Percentiles rank a stretch among this genome's conserved stretches.
Conservation (phyloP, 1,139 yeast genomes). For the Williopsis jadinii region DNA sequence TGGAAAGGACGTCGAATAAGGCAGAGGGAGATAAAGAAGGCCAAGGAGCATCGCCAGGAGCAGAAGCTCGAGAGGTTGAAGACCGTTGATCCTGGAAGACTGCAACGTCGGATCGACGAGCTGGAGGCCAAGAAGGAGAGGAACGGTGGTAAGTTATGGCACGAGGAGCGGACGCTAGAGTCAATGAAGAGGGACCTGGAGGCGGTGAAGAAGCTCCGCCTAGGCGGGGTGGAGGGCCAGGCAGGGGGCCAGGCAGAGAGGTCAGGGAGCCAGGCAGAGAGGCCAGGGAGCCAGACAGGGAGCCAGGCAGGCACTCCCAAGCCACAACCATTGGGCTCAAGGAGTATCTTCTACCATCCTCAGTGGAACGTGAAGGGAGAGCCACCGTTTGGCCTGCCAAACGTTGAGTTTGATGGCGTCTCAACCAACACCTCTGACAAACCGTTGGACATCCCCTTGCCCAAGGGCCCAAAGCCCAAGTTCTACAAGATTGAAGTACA, state of each 20-base stretch:
- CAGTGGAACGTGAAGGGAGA: constrained; percentile 25
- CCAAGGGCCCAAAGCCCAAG: constrained; percentile 24
- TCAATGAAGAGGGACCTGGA: constrained; percentile 21
- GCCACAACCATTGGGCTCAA: constrained; percentile 25
- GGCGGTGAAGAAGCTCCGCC: constrained; percentile 9
- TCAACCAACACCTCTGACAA: constrained; percentile 2
- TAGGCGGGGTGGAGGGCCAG: too few relatives aligned
- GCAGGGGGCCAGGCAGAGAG: background rate
- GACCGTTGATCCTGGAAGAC: constrained; percentile 12
- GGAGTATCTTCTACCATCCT: constrained; percentile 34
- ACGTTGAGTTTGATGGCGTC: constrained; percentile 9
- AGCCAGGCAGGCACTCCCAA: too few relatives aligned
- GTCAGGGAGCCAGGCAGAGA: constrained; percentile 2
- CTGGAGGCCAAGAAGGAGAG: constrained; percentile 11
- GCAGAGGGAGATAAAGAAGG: constrained; percentile 22
- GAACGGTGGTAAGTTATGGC: constrained; percentile 14
- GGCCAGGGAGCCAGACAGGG: constrained; percentile 1
- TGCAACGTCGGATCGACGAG: constrained; percentile 11
- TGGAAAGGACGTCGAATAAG: constrained; percentile 19
- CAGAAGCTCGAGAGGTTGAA: constrained; percentile 17
- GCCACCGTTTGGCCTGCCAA: constrained; percentile 25
- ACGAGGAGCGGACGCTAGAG: constrained; percentile 16
- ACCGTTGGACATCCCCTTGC: constrained; percentile 17
- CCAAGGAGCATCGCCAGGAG: constrained; percentile 18
- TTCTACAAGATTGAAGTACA: constrained; percentile 23